Conservation (phyloP, 2,329 filamentous ascomycete genomes). For the Cercospora nicotianae region DNA sequence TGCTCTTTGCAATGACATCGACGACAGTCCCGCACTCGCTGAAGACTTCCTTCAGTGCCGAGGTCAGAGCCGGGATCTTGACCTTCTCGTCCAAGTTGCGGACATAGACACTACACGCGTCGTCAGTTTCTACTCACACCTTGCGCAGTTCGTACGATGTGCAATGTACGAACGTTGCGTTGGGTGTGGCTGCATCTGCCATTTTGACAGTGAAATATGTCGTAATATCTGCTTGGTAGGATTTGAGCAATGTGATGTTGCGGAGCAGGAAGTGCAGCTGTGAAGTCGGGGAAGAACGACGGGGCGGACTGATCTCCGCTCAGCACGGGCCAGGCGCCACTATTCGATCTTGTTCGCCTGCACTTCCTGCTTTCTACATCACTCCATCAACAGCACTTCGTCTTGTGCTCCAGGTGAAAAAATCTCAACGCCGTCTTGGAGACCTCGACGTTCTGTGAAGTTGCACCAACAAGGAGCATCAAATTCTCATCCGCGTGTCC, state of each 20-base stretch:
- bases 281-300: background rate
- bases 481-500: background rate
- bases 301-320: background rate
- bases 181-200: conserved; percentile 32
- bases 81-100: conserved; percentile 91
- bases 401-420: background rate
- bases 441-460: background rate
- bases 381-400: background rate
- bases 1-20: conserved; percentile 84
- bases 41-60: conserved; percentile 75
- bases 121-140: conserved; percentile 29
- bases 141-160: conserved; percentile 41
- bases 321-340: background rate
- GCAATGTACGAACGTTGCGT: conserved; percentile 47
- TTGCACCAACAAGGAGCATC: background rate
- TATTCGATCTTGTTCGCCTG: background rate
- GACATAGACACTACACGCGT: conserved; percentile 41
- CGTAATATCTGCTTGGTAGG: background rate
- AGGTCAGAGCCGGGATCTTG: conserved; percentile 74
- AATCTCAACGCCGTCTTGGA: background rate
- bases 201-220: conserved; percentile 11
- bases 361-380: background rate
- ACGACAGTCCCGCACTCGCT: conserved; percentile 83
- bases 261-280: background rate
- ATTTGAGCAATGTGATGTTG: background rate